Evolutionary conservation across 1,284 basidiomycete species (phyloP).

Genomic region (Apiotrichum akiyoshidainum): DNA sequence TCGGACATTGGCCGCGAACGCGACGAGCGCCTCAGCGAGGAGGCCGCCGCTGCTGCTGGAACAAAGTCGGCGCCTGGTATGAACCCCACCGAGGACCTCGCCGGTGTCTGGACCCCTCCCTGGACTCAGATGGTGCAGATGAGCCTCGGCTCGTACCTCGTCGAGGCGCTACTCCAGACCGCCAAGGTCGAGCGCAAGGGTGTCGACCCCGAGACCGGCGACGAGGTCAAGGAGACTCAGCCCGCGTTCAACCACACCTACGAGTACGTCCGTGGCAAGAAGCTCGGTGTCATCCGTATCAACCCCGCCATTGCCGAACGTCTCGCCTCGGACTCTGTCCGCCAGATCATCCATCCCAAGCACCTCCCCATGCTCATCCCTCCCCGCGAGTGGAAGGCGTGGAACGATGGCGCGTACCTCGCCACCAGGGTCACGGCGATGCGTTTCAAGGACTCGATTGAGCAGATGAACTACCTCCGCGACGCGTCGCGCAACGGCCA

Average conservation of each 20-base stretch:
- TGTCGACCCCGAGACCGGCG: constrained; percentile 49
- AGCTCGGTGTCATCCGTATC: constrained; percentile 83
- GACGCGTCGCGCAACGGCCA: constrained; percentile 72
- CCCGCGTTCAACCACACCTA: constrained; percentile 90
- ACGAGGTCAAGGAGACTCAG: constrained; percentile 63
- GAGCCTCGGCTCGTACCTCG: constrained; percentile 75
- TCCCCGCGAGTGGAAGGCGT: constrained; percentile 80
- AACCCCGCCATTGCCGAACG: constrained; percentile 77
- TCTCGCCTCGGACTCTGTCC: constrained; percentile 71
- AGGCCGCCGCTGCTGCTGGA: neutral
- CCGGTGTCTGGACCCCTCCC: constrained; percentile 65
- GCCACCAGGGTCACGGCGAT: constrained; percentile 66
- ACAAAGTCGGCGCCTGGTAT: neutral
- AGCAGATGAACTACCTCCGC: constrained; percentile 78
- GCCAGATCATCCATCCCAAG: constrained; percentile 81
- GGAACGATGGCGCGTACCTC: constrained; percentile 81
- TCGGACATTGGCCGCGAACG: constrained; percentile 54
- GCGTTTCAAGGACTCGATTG: constrained; percentile 88
- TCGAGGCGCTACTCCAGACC: constrained; percentile 78
- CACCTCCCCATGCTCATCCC: constrained; percentile 94
- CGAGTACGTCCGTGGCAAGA: constrained; percentile 88
- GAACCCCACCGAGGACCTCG: constrained; percentile 59
- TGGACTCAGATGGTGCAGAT: constrained; percentile 79
- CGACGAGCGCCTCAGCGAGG: constrained; percentile 45
- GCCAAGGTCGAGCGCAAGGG: constrained; percentile 70